Evolutionary conservation across 805 yeast species (phyloP).

Genomic region (Metschnikowia sp.): DNA sequence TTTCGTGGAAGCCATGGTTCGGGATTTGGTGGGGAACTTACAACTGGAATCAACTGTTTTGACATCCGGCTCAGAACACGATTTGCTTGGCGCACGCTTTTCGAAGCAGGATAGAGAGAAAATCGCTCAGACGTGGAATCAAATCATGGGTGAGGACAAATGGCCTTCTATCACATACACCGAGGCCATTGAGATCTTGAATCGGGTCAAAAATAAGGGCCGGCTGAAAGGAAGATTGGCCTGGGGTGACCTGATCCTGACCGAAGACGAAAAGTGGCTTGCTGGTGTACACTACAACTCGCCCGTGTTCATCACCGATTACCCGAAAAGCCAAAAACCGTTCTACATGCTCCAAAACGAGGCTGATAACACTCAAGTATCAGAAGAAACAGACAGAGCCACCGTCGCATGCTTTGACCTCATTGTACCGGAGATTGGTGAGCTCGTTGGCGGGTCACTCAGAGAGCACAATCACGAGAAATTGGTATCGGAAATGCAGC

Average conservation of each 20-base stretch:
- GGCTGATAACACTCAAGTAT: slow-evolving; percentile 5
- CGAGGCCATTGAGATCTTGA: slow-evolving; percentile 60
- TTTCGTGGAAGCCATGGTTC: slow-evolving; percentile 70
- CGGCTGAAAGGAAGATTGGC: slow-evolving; percentile 23
- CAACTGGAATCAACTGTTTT: not conserved
- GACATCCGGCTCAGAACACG: slow-evolving; percentile 18
- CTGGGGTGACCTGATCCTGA: slow-evolving; percentile 73
- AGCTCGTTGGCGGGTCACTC: slow-evolving; percentile 88
- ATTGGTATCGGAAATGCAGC: slow-evolving; percentile 48
- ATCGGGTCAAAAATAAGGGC: slow-evolving; percentile 42
- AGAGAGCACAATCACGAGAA: slow-evolving; percentile 66
- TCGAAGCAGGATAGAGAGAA: slow-evolving; percentile 33
- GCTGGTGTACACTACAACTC: slow-evolving; percentile 64
- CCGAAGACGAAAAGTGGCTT: slow-evolving; percentile 90
- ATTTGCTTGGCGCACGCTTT: slow-evolving; percentile 35
- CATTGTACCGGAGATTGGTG: slow-evolving; percentile 88
- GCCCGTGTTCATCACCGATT: slow-evolving; percentile 88
- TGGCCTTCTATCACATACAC: slow-evolving; percentile 78
- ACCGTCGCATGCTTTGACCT: slow-evolving; percentile 92
- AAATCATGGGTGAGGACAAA: slow-evolving; percentile 35
- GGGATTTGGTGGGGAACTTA: slow-evolving; percentile 20
- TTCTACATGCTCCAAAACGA: slow-evolving; percentile 78
- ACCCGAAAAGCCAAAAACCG: slow-evolving; percentile 77
- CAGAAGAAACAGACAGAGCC: slow-evolving; percentile 24
- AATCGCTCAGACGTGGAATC: slow-evolving; percentile 56